Percentiles rank a stretch among this genome's conserved stretches.
phyloP scores from a whole-genome alignment of 129 eudicot genomes.

The Pseudognaphalium luteoalbum region DNA sequence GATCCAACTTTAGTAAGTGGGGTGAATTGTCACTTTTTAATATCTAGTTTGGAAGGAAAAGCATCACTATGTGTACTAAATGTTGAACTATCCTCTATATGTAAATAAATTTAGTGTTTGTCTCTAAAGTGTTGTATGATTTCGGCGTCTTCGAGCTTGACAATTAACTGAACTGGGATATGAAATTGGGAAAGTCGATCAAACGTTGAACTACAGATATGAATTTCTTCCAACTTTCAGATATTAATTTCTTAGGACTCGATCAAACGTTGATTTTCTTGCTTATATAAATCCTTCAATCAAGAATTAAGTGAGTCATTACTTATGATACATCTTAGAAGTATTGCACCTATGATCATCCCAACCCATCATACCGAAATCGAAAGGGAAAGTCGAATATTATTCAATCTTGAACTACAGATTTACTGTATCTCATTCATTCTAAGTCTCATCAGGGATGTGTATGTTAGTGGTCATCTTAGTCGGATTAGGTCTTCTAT shows the following conservation, averaged over 20 bases:
- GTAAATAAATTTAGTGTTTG: not conserved
- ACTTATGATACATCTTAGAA: too few relatives aligned
- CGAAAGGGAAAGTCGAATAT: not conserved
- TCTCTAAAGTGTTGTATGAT: not conserved
- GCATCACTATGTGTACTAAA: not conserved
- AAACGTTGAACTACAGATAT: too few relatives aligned
- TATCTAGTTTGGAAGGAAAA: conserved; percentile 3
- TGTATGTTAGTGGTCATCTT: not conserved
- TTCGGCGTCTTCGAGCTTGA: not conserved
- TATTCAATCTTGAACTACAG: not conserved
- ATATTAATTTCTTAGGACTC: not conserved
- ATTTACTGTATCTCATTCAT: not conserved
- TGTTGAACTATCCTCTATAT: not conserved
- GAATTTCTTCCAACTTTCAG: not conserved
- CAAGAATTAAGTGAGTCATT: too few relatives aligned
- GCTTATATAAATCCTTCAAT: too few relatives aligned
- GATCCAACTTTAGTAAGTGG: not conserved
- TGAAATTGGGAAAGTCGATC: not conserved
- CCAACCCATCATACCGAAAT: too few relatives aligned
- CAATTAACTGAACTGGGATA: not conserved
- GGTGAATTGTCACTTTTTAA: not conserved
- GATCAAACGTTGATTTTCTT: not conserved
- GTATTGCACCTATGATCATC: too few relatives aligned
- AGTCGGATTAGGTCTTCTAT: not conserved
- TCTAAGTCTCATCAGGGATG: not conserved